Conservation (phyloP, 164 flowering plant species). For the Berberis thunbergii region DNA sequence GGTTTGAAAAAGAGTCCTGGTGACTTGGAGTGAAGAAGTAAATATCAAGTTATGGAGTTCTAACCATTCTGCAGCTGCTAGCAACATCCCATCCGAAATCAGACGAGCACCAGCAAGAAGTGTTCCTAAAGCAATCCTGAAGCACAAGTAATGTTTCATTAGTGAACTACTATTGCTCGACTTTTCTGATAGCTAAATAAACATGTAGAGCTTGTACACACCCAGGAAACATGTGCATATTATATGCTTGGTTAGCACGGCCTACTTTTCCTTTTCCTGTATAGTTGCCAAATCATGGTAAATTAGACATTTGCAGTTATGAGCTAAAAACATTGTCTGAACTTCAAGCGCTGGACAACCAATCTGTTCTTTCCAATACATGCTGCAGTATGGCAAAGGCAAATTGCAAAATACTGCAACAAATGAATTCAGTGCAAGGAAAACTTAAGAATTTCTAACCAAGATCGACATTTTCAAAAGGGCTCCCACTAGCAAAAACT, state of each 20-base stretch:
- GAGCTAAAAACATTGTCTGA: not conserved
- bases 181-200: not conserved
- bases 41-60: not conserved
- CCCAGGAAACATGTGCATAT: constrained; percentile 99
- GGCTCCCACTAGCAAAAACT: constrained; percentile 97
- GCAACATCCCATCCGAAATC: constrained; percentile 93
- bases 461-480: constrained; percentile 74
- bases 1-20: too few species aligned
- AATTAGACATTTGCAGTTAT: constrained; percentile 1
- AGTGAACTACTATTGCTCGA: not conserved
- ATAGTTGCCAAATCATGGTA: not conserved
- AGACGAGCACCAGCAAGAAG: constrained; percentile 76
- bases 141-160: constrained; percentile 9
- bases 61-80: constrained; percentile 95
- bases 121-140: constrained; percentile 94
- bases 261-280: constrained; percentile 82
- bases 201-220: constrained; percentile 20
- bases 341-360: not conserved
- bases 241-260: constrained; percentile 96
- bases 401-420: too few species aligned
- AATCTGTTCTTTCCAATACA: too few species aligned
- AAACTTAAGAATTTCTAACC: constrained; percentile 28
- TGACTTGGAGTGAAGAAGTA: too few species aligned
- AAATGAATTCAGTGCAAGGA: not conserved
- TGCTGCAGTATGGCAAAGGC: too few species aligned